Base-by-base conservation (phyloP, 1,284 basidiomycete genomes). In the Pulchroboletus neoregius region DNA sequence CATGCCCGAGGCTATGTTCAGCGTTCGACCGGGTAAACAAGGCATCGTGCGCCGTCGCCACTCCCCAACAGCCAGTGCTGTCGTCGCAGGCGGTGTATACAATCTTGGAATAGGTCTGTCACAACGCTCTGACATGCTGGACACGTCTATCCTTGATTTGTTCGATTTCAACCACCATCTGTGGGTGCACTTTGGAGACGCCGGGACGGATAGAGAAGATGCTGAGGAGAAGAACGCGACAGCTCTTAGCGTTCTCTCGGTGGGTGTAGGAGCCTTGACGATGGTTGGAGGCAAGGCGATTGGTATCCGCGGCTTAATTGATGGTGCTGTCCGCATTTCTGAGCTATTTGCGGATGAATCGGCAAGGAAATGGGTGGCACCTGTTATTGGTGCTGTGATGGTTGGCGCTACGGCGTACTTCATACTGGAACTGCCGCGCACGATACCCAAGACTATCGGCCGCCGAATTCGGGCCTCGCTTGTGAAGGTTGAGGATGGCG, bases 1-100 rank as follows among this genome's bases (percentile, higher is more conserved):
- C 74, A 84, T 93, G 71, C 91, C 95, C 10, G 87, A 94, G 61
- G 94, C 91, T 15, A 99, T 99, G 96, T 99, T 99, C 71, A 79
- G 78, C 41, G 68, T 74, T 48, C 71, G 78, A 49, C 66, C 70
- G 38, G 68, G 73, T 37, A 82, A 74, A 58, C 72, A 73, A 44
- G 68, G 70, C 22, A 63, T 68, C 40, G 71, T 72, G 60, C 68
- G 65, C 30, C 68, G 72, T 35, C 73, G 74, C 34, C 69, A 73
- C 15, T 71, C 70, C 4, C 61, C 68, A 5, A 66, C 66, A 39
- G 72, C 70, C n/a, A 70, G 73, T 11, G 70, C 76, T 7, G 68
- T 87, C 43, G 85, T 89, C 38, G 84, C 85, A 43, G 87, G 85
- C 46, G 86, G 85, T 48, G 58, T 79, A 4, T 74, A 81, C 56